Evolutionary conservation across 1,284 basidiomycete genomes (phyloP), one percentile per base, ranked within the genome.

Genomic region (Takashimella tepidaria): DNA sequence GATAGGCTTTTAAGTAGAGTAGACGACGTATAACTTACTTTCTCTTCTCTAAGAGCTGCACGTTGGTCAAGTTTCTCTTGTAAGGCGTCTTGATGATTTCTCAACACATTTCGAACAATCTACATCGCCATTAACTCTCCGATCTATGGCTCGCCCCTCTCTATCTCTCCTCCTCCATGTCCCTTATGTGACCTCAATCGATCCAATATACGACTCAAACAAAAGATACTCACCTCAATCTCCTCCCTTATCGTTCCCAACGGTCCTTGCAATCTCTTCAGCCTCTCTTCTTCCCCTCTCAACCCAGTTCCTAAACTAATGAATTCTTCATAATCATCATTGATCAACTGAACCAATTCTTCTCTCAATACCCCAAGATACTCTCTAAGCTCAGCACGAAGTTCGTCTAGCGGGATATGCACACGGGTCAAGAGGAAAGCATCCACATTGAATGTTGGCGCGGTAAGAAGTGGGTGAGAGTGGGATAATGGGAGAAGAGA

Each of bases 281-380:
- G 70, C 57, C 88, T 79, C 45, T 79, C 79, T 2, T 88, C 89
- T 73, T 96, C 92, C 26, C 87, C 89, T 56, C 84, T 80, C 59
- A 96, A 72, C 62, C 92, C 89, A 2, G 88, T 92, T 60, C 92
- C 93, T 22, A 98, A 80, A 62, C 88, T 91, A 61, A 98, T 96
- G 73, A 98, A 98, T 44, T 92, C 92, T 72, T 92, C 92, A 73
- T 98, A 98, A 76, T 98, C 93, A 67, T 92, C 87, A 72, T 98
- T 97, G 74, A 98, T 97, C 68, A 98, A 84, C 67, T 85, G 85
- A 25, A 97, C 90, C 25, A 98, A 82, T 70, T 96, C 92, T 69
- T 92, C 88, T 68, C 93, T 91, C 62, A 98, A 77, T 13, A 81
- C 79, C 0, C 83, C 82, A 54, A 91, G 80, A 74, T 97, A 97